Evolutionary conservation across 2,329 filamentous ascomycete genomes (phyloP), one percentile per base, ranked within the genome.

Genomic region (Graphilbum sp.): DNA sequence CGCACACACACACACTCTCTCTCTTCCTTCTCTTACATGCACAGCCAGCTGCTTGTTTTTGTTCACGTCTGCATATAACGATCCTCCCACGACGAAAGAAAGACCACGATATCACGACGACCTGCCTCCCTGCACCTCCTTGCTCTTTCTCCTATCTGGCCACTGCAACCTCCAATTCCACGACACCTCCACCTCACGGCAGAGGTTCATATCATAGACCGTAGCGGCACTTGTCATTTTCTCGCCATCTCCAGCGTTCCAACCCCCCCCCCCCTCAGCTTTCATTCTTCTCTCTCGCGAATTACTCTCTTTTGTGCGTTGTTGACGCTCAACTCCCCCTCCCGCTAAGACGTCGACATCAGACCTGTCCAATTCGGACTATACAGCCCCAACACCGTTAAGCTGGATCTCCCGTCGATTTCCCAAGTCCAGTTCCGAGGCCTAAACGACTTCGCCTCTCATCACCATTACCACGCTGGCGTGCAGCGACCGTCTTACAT

Each of bases 361-460:
- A n/a, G n/a, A n/a, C n/a, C n/a, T n/a, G n/a, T n/a, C n/a, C n/a
- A n/a, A n/a, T n/a, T n/a, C n/a, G n/a, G n/a, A n/a, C n/a, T n/a
- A n/a, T n/a, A n/a, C n/a, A n/a, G n/a, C n/a, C n/a, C 13, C 27
- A 13, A 9, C 27, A 39, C 41, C 82, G 83, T 74, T 79, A 90
- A 87, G 69, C 84, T 92, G 84, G 84, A 87, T 82, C 76, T 87
- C 61, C 81, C 83, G 64, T 82, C 82, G 64, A 80, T 86, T 56
- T 80, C 80, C 55, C 77, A 83, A 67, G 74, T 82, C 66, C 78
- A 83, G 63, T 74, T 77, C 72, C 78, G 81, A 74, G 79, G 78
- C 66, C 69, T 70, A 55, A 69, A 72, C 61, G 79, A 87, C 62
- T 67, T 70, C n/a, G 30, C 8, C n/a, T 16, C 52, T 59, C 67